Base-by-base conservation (phyloP, 2,329 filamentous ascomycete species). In the Talaromyces sp. region DNA sequence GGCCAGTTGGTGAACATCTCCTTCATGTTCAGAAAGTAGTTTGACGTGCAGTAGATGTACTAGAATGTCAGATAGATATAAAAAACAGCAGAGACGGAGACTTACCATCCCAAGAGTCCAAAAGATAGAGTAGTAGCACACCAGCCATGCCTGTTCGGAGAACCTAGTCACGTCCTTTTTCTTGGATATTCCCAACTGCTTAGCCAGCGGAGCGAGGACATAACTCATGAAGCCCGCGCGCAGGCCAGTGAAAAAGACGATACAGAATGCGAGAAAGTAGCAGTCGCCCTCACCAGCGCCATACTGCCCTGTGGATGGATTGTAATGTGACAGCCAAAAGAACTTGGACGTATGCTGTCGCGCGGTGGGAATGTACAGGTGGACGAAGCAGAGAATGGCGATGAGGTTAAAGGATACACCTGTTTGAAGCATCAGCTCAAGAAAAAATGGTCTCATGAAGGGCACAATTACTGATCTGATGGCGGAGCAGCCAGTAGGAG, bases 111-210 rank as follows among this genome's bases (percentile, higher is more conserved):
- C 92, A 59, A 92, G 77, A 13, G 86, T 82, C 88, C 90, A 96
- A 71, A 91, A 92, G 56, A 87, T 76, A 58, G 78, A 78, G 74
- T 91, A 92, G 77, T 96, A 96, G 39, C 91, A 75, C 61, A 95
- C 77, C 70, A 96, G 81, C 89, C 92, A 96, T 53, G 87, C 89
- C 77, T 96, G 92, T 78, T 96, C 92, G 66, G 90, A 90, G 78
- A 96, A 96, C 64, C 92, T 84, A 52, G 88, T 87, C 66, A 88
- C 78, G 58, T 86, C 85, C 78, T 93, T 96, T 33, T 60, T 65
- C 72, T 88, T 90, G 65, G 81, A 80, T 65, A 96, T 85, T 42
- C 92, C 91, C 67, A 84, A 84, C 54, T 81, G 78, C 65, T 84
- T 86, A 44, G 89, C 92, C 58, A 93, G 78, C 2, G 92, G 92